Evolutionary conservation across 805 yeast species (phyloP), one percentile per base, ranked within the genome.

Genomic region (Lipomyces starkeyi): DNA sequence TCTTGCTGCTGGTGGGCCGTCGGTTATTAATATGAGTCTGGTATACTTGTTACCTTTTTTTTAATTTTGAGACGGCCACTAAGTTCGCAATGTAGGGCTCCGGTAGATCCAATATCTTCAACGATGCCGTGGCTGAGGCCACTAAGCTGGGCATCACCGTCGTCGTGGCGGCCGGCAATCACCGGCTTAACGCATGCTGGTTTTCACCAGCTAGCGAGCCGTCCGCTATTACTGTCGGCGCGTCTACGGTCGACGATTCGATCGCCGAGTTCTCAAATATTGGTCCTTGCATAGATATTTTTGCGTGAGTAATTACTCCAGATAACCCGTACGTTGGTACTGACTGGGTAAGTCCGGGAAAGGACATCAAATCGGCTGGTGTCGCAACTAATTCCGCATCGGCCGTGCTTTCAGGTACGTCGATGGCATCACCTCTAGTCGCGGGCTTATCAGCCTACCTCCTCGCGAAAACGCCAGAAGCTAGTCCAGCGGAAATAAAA

Each of bases 371-470:
- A 73, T 91, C 97, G 53, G 78, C 79, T 17, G 76, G 78, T 56
- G 74, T 73, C 59, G 40, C 56, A 25, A 69, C 74, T 62, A 66
- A 73, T 40, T 60, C 73, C n/a, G 70, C 71, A 8, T 22, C 68
- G 25, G 43, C 54, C 2, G 20, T 25, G 27, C 14, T 64, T 9
- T 64, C 68, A 9, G 98, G 98, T 81, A 93, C 98, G 14, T 93
- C 98, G 20, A 94, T 94, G 98, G 97, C 98, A 34, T 89, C 97
- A 40, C 98, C 98, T 56, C 97, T 93, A 77, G 93, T 94, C 74
- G 89, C 93, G 68, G 98, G 98, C 74, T 84, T 94, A 79, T 86
- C 92, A 76, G 85, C 97, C 8, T 94, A 94, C 84, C 43, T 69
- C 11, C 58, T 34, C 1, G 62, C 62, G 7, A 43, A 60, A 37